Conservation (phyloP, 192 early-diverging fungal species). For the Linnemannia hyalina region DNA sequence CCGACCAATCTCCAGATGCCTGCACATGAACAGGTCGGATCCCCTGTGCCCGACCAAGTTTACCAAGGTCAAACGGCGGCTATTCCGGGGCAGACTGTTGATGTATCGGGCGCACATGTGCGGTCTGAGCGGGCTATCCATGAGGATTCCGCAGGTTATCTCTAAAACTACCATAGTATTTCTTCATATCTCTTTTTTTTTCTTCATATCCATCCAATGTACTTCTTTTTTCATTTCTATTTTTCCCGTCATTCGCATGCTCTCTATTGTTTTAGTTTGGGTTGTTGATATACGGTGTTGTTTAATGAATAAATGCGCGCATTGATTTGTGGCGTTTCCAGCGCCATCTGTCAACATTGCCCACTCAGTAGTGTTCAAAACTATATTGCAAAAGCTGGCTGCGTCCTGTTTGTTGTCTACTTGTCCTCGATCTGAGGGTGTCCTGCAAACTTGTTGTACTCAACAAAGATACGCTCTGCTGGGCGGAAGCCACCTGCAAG, state of each 20-base stretch:
- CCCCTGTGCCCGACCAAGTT: neutral
- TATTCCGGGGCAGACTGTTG: neutral
- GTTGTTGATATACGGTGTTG: neutral
- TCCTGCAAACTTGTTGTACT: conserved; percentile 57
- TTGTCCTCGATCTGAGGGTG: conserved; percentile 40
- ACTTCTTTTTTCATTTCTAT: neutral
- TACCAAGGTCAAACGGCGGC: neutral
- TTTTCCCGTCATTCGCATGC: neutral
- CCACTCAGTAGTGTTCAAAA: no score
- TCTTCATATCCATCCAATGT: neutral
- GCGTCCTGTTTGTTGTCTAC: neutral
- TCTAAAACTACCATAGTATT: neutral
- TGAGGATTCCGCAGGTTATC: neutral
- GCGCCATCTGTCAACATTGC: neutral
- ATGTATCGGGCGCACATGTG: neutral
- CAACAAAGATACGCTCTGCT: conserved; percentile 59
- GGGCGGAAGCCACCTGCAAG: conserved; percentile 53
- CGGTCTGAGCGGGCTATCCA: neutral
- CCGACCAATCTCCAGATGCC: neutral
- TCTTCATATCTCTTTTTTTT: neutral
- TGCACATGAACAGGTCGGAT: neutral
- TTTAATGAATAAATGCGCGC: neutral
- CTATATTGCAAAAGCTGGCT: neutral
- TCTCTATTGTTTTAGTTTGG: neutral
- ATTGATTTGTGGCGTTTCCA: neutral